Percentiles rank a stretch among this genome's conserved stretches.
phyloP scores from a whole-genome alignment of 2,329 filamentous ascomycete genomes.

The Aureobasidium musti region DNA sequence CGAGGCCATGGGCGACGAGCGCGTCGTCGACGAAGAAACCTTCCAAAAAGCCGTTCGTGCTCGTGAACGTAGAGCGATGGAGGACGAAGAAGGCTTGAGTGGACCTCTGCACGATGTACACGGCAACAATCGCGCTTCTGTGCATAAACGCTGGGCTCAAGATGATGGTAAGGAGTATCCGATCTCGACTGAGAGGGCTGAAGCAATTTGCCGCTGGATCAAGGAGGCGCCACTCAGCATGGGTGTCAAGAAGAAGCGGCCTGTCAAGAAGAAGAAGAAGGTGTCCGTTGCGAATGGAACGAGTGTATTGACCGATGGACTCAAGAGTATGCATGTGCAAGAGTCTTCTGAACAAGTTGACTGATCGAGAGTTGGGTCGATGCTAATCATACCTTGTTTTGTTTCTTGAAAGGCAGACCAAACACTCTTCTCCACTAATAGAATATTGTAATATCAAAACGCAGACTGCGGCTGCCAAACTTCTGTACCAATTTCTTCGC shows the following conservation, averaged over 20 bases:
- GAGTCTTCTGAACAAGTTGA: slow-evolving; percentile 15
- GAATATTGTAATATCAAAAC: not conserved
- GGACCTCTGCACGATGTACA: slow-evolving; percentile 39
- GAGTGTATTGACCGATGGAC: not conserved
- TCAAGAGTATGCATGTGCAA: slow-evolving; percentile 5
- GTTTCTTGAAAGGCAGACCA: not conserved
- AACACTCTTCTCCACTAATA: not conserved
- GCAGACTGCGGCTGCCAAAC: not conserved
- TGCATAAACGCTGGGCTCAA: not conserved
- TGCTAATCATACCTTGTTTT: not conserved
- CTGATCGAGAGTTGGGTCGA: not conserved
- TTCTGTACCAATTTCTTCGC: no score
- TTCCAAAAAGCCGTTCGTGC: slow-evolving; percentile 66
- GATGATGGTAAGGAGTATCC: slow-evolving; percentile 61
- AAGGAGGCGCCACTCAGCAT: slow-evolving; percentile 49
- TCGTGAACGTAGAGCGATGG: slow-evolving; percentile 57
- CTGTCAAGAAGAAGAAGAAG: slow-evolving; percentile 32
- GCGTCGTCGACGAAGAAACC: slow-evolving; percentile 66
- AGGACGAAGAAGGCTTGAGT: slow-evolving; percentile 55
- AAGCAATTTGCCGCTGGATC: slow-evolving; percentile 70
- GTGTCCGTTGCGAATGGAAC: not conserved
- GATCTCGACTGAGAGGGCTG: slow-evolving; percentile 68
- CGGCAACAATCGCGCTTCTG: not conserved
- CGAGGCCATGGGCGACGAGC: slow-evolving; percentile 67
- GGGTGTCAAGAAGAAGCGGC: slow-evolving; percentile 43